phyloP scores from a whole-genome alignment of 2,329 filamentous ascomycete species.

The Pleomassaria siparia region DNA sequence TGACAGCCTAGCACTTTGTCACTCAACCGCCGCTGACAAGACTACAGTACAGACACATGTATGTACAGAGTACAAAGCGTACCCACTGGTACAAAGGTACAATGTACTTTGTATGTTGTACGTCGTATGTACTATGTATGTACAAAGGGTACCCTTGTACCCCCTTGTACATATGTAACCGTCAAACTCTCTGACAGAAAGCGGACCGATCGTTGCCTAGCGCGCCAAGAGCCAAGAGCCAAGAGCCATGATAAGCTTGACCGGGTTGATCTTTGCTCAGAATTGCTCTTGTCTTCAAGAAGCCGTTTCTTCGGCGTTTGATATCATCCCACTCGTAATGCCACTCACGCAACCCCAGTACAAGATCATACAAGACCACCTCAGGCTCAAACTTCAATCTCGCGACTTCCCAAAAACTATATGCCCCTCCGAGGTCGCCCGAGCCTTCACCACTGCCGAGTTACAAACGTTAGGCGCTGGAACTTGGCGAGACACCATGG shows the following conservation, averaged over 20 bases:
- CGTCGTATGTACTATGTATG: no score
- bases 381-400: conserved; percentile 30
- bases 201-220: background rate
- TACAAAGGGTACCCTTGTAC: no score
- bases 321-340: conserved; percentile 18
- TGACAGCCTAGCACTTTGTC: no score
- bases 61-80: no score
- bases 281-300: conserved; percentile 3
- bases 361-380: conserved; percentile 17
- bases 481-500: conserved; percentile 54
- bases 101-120: no score
- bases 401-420: conserved; percentile 52
- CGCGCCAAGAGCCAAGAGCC: background rate
- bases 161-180: no score
- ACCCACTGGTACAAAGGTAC: no score
- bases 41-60: no score
- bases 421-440: conserved; percentile 55
- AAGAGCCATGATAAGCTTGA: background rate
- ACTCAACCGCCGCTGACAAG: no score
- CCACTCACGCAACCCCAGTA: conserved; percentile 19
- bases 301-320: background rate
- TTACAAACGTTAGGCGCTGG: conserved; percentile 28
- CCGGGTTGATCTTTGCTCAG: background rate
- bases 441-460: conserved; percentile 47
- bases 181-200: no score